Evolutionary conservation across 108 stramenopile genomes (phyloP), one percentile per base, ranked within the genome.

Genomic region (Cafeteria roenbergensis): DNA sequence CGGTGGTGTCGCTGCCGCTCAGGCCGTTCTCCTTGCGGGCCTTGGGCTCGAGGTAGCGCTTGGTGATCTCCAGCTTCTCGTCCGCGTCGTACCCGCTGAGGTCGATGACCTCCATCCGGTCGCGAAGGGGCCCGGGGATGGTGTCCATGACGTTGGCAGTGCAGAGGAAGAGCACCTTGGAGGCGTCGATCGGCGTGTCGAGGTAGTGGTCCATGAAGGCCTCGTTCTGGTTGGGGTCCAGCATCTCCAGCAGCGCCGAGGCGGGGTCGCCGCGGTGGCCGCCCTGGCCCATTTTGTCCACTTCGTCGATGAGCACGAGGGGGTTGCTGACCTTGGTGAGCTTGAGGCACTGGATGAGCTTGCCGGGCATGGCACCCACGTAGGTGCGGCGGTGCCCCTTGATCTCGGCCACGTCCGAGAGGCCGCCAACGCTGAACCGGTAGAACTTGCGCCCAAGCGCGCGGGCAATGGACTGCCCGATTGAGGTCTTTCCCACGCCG

Each of bases 381-480:
- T 98, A 98, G 8, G 97, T 98, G 67, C 97, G 75, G 58, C 97
- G 79, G 71, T 97, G 96, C 17, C 94, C 97, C 78, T 94, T 95
- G 75, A 98, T 93, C 73, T 94, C 94, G 28, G 87, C 87, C 24
- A 92, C 89, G 71, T 94, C 91, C 29, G 77, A 73, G 51, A 95
- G 71, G 0, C 94, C 94, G n/a, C 94, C 94, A 3, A 99, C 93
- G 48, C 80, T 82, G 71, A 99, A 95, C 25, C 97, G 87, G 72
- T 83, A 94, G 75, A 95, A 99, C 72, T 92, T 81, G 42, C 93
- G 73, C 29, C 89, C 88, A 30, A 99, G 74, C 2, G 93, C 87
- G 21, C 75, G 68, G 12, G 96, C 96, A 54, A 98, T 88, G 65
- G 83, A 82, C 65, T 87, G 84, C 0, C 91, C 97, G 65, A 98